phyloP scores from a whole-genome alignment of 2,329 filamentous ascomycete genomes.

The Botryotinia narcissicola region DNA sequence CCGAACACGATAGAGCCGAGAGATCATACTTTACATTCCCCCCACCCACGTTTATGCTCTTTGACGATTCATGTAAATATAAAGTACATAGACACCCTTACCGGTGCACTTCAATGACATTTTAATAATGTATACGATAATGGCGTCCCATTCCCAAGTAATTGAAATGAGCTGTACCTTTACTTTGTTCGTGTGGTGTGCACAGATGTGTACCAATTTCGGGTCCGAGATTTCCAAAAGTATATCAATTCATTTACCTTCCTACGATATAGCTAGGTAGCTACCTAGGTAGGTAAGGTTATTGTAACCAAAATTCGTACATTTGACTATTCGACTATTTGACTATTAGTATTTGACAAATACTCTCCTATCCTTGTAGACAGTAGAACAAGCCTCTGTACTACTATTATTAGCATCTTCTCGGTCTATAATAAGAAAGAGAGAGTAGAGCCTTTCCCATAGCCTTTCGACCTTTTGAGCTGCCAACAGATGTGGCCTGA shows the following conservation, averaged over 20 bases:
- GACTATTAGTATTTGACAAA: neutral
- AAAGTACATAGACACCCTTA: neutral
- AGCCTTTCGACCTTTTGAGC: neutral
- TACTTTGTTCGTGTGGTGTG: neutral
- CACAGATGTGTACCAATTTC: neutral
- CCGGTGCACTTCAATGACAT: neutral
- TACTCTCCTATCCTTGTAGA: neutral
- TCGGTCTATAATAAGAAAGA: neutral
- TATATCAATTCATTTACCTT: neutral
- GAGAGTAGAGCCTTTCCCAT: neutral
- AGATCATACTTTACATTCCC: neutral
- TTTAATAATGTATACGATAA: neutral
- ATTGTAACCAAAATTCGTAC: neutral
- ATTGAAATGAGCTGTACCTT: neutral
- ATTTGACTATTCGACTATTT: neutral
- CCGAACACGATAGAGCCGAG: too few relatives aligned
- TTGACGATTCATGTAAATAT: neutral
- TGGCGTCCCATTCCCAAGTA: neutral
- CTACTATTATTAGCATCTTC: neutral
- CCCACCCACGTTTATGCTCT: neutral
- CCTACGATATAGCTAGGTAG: too few relatives aligned
- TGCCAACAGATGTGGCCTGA: neutral
- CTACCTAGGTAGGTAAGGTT: too few relatives aligned
- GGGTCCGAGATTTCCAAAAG: neutral
- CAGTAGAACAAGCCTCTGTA: neutral